These are phyloP conservation scores for Rutstroemia sydowiana DNA, from an alignment of 2,329 filamentous ascomycete genomes.

Conservation along the genomic window DNA sequence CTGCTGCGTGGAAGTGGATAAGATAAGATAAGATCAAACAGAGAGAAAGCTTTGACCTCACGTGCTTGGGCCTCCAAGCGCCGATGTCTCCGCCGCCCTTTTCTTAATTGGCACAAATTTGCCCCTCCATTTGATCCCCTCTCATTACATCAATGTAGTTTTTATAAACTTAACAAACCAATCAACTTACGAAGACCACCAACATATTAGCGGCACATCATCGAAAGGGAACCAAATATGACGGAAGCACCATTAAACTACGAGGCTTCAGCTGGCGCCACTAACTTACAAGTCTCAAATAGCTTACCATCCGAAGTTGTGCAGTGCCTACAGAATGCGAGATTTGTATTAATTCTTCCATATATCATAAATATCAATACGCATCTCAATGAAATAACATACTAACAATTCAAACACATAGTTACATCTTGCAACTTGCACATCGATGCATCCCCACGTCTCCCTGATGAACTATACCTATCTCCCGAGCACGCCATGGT, in stretches of 20 bases:
- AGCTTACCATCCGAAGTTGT: slow-evolving; percentile 78
- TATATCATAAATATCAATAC: slow-evolving; percentile 10
- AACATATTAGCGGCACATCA: no score
- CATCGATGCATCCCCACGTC: slow-evolving; percentile 76
- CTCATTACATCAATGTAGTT: no score
- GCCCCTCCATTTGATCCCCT: no score
- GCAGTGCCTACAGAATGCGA: slow-evolving; percentile 85
- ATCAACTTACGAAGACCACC: no score
- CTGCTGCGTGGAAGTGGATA: no score
- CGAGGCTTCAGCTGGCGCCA: slow-evolving; percentile 67
- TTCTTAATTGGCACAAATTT: no score
- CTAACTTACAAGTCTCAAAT: slow-evolving; percentile 54
- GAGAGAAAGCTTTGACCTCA: no score
- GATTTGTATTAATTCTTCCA: slow-evolving; percentile 60
- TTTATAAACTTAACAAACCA: no score
- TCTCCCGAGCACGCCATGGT: slow-evolving; percentile 68
- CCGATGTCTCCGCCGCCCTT: no score
- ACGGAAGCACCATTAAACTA: slow-evolving; percentile 47
- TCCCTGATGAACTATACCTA: slow-evolving; percentile 99
- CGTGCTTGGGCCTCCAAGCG: no score
- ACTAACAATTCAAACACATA: slow-evolving; percentile 32
- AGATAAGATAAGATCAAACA: no score
- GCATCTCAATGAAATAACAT: not conserved
- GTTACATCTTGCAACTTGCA: slow-evolving; percentile 93
- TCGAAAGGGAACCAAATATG: no score